Conservation (phyloP, 1,139 yeast species). For the Pichia sp. region DNA sequence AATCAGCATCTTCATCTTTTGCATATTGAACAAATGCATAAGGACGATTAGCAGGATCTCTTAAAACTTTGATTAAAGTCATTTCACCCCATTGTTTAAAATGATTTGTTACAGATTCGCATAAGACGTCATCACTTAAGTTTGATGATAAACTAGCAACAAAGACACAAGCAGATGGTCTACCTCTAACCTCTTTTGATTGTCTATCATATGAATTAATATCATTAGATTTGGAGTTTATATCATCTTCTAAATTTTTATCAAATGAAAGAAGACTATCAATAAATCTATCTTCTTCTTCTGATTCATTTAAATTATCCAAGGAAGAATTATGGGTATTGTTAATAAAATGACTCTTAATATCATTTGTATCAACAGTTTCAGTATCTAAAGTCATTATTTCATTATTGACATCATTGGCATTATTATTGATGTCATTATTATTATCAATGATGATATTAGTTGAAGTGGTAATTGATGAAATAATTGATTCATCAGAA, state of each 20-base stretch:
- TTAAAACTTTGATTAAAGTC: slow-evolving; percentile 71
- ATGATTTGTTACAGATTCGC: slow-evolving; percentile 59
- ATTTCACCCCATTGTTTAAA: slow-evolving; percentile 62
- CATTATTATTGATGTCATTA: not conserved
- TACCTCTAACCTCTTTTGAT: slow-evolving; percentile 26
- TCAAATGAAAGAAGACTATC: slow-evolving; percentile 4
- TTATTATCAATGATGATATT: not conserved
- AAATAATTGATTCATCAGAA: slow-evolving; percentile 4
- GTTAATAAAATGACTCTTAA: not conserved
- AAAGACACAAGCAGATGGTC: slow-evolving; percentile 84
- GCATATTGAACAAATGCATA: slow-evolving; percentile 90
- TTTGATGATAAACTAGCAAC: slow-evolving; percentile 73
- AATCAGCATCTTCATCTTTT: slow-evolving; percentile 60
- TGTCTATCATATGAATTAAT: slow-evolving; percentile 9
- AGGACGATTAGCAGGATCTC: slow-evolving; percentile 80
- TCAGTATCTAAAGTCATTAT: not conserved
- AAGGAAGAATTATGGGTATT: not conserved
- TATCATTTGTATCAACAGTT: not conserved
- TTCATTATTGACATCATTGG: not conserved
- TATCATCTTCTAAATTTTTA: not conserved
- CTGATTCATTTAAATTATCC: slow-evolving; percentile 7
- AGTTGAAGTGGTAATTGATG: not conserved
- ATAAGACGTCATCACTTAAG: slow-evolving; percentile 61
- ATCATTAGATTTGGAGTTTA: slow-evolving; percentile 3
- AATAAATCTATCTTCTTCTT: slow-evolving; percentile 6